Evolutionary conservation across 768 basidiomycete genomes (phyloP).

Genomic region (Lentinula edodes): DNA sequence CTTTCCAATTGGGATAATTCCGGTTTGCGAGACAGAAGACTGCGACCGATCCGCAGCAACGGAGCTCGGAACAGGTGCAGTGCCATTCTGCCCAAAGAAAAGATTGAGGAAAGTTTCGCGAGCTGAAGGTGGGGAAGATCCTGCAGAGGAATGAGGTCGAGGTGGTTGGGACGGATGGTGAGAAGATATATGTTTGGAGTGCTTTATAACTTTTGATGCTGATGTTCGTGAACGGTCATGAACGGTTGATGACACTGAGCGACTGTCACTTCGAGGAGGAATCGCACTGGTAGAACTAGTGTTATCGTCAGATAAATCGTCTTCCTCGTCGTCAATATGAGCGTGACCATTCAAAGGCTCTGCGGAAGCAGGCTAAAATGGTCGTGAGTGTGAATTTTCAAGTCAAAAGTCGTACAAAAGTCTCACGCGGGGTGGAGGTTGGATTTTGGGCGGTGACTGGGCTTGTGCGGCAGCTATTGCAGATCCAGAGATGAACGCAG

Average conservation of each 20-base stretch:
- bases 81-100: constrained; percentile 91
- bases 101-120: constrained; percentile 95
- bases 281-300: constrained; percentile 48
- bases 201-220: constrained; percentile 25
- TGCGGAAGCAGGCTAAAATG: constrained; percentile 51
- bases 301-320: constrained; percentile 53
- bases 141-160: constrained; percentile 30
- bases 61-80: constrained; percentile 62
- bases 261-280: constrained; percentile 42
- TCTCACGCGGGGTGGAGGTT: constrained; percentile 50
- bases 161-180: constrained; percentile 15
- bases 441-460: constrained; percentile 34
- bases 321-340: constrained; percentile 57
- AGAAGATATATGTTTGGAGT: constrained; percentile 29
- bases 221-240: constrained; percentile 63
- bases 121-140: constrained; percentile 47
- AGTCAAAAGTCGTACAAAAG: constrained; percentile 3
- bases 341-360: constrained; percentile 56
- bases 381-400: constrained; percentile 11
- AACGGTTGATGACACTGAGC: constrained; percentile 72
- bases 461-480: constrained; percentile 36
- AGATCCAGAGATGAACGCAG: constrained; percentile 83
- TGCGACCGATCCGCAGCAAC: constrained; percentile 35
- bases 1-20: constrained; percentile 50
- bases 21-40: constrained; percentile 10